Conservation (phyloP, 208 protist genomes). For the Acanthamoeba lenticulata region DNA sequence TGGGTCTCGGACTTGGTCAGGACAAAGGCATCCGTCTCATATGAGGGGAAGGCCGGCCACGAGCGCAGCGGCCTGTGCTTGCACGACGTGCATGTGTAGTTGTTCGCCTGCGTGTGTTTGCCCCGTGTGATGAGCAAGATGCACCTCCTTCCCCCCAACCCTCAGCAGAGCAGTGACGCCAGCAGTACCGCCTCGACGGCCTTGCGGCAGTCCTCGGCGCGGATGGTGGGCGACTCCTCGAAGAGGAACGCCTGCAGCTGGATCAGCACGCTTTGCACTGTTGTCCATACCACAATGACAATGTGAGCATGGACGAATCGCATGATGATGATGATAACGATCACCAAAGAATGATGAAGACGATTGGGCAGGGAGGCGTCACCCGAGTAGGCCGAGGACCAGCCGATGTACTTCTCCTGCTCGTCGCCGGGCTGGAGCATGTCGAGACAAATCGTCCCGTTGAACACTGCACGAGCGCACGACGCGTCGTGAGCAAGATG, state of each 20-base stretch:
- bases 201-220: constrained; percentile 59
- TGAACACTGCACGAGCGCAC: constrained; percentile 1
- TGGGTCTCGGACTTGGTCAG: constrained; percentile 31
- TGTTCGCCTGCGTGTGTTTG: constrained; percentile 20
- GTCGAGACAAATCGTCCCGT: constrained; percentile 28
- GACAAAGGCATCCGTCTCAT: constrained; percentile 43
- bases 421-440: constrained; percentile 62
- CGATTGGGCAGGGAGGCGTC: not conserved
- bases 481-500: not conserved
- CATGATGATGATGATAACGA: too few species aligned
- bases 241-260: constrained; percentile 66
- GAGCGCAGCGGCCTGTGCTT: constrained; percentile 61
- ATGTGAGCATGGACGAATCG: too few species aligned
- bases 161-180: too few species aligned
- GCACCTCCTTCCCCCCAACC: too few species aligned
- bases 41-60: constrained; percentile 42
- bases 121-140: too few species aligned
- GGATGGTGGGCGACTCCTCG: constrained; percentile 46
- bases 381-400: constrained; percentile 64
- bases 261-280: constrained; percentile 31
- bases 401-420: constrained; percentile 66
- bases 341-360: not conserved
- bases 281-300: too few species aligned
- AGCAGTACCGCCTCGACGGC: constrained; percentile 45
- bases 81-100: constrained; percentile 51